Conservation (phyloP, 1,284 basidiomycete genomes). For the Macrocybe sp. region DNA sequence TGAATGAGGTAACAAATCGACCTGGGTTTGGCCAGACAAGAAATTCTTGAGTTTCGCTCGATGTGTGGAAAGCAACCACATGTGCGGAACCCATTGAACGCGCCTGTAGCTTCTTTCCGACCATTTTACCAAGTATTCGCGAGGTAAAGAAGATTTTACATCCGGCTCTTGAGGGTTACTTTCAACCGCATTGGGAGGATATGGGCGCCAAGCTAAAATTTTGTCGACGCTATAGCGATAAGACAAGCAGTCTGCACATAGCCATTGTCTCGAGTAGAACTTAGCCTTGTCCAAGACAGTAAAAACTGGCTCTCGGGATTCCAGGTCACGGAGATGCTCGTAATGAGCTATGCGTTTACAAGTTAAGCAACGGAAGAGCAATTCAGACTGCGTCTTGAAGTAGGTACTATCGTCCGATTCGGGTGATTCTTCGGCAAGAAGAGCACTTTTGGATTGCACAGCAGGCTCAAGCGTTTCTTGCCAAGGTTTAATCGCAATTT, state of each 20-base stretch:
- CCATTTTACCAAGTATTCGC: constrained; percentile 93
- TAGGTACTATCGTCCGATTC: constrained; percentile 1
- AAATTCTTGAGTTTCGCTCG: constrained; percentile 71
- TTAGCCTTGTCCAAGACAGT: constrained; percentile 43
- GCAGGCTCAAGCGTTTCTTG: constrained; percentile 11
- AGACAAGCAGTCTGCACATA: constrained; percentile 76
- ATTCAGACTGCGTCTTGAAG: constrained; percentile 40
- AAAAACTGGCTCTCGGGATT: constrained; percentile 30
- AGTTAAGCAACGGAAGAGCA: constrained; percentile 65
- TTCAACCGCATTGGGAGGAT: constrained; percentile 58
- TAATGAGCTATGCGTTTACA: constrained; percentile 84
- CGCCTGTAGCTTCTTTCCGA: constrained; percentile 70
- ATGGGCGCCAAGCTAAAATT: constrained; percentile 88
- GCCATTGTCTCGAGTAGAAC: constrained; percentile 61
- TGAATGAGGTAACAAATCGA: constrained; percentile 49
- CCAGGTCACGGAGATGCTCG: constrained; percentile 58
- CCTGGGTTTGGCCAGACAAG: constrained; percentile 60
- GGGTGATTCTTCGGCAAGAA: not conserved
- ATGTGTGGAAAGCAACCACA: constrained; percentile 73
- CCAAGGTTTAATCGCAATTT: constrained; percentile 48
- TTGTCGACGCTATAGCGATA: constrained; percentile 74
- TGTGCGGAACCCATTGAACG: constrained; percentile 84
- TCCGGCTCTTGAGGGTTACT: constrained; percentile 21
- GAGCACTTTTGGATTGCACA: not conserved
- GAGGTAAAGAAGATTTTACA: constrained; percentile 55